A percentile compares a stretch with the other conserved stretches of the same genome.
phyloP scores from a whole-genome alignment of 73 alveolate genomes.

The Paraurostyla sp. region DNA sequence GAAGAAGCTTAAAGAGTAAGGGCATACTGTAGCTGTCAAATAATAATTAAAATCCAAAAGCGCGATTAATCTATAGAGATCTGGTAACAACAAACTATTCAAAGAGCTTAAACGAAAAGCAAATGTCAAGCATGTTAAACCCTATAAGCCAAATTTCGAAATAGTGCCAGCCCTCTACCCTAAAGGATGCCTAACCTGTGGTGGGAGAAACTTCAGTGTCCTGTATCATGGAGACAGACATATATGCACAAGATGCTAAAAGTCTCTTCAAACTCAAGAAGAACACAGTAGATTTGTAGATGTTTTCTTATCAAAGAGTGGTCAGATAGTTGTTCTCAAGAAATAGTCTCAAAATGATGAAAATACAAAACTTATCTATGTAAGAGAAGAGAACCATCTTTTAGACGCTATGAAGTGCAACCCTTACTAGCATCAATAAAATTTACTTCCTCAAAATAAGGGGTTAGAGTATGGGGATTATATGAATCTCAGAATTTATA shows the following conservation, averaged over 20 bases:
- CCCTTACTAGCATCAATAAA: too few species aligned
- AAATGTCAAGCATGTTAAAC: not conserved
- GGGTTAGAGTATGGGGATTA: constrained; percentile 40
- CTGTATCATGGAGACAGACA: constrained; percentile 75
- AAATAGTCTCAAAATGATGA: constrained; percentile 1
- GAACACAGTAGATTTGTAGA: not conserved
- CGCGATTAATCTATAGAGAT: too few species aligned
- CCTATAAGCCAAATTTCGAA: not conserved
- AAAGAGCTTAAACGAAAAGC: constrained; percentile 5
- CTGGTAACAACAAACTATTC: too few species aligned
- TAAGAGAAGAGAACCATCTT: not conserved
- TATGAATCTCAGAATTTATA: constrained; percentile 18
- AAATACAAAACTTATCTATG: not conserved
- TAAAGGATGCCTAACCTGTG: constrained; percentile 74
- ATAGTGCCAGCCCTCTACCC: constrained; percentile 58
- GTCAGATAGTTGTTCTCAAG: constrained; percentile 7
- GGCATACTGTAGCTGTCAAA: too few species aligned
- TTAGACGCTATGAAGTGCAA: not conserved
- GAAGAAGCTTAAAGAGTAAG: too few species aligned
- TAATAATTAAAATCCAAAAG: too few species aligned
- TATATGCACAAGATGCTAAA: constrained; percentile 68
- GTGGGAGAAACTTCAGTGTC: constrained; percentile 65
- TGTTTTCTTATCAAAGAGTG: constrained; percentile 11
- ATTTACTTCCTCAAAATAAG: not conserved
- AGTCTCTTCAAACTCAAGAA: not conserved